Conservation (phyloP, 345 rosid species). For the Eucalyptus paniculata region DNA sequence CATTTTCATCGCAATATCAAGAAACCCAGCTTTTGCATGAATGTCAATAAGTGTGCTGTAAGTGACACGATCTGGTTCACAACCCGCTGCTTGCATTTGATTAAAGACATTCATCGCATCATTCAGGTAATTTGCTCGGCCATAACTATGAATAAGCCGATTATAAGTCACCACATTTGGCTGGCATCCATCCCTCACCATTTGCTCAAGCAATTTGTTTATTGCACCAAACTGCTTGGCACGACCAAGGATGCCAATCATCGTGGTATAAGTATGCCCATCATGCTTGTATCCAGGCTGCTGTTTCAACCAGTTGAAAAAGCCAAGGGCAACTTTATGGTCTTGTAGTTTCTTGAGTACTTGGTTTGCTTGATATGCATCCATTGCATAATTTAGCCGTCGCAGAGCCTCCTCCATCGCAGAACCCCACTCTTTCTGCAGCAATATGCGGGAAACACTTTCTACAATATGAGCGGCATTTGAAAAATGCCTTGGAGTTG, state of each 20-base stretch:
- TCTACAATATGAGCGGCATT: conserved; percentile 30
- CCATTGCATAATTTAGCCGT: conserved; percentile 32
- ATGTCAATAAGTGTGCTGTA: conserved; percentile 87
- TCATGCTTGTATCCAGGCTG: conserved; percentile 74
- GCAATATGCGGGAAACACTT: conserved; percentile 38
- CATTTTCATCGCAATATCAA: conserved; percentile 83
- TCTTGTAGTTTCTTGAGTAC: conserved; percentile 75
- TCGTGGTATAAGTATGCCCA: conserved; percentile 87
- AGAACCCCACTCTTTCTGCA: conserved; percentile 60
- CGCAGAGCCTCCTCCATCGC: conserved; percentile 63
- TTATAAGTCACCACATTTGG: conserved; percentile 90
- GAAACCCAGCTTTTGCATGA: conserved; percentile 93
- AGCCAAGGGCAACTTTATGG: conserved; percentile 63
- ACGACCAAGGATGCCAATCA: conserved; percentile 92
- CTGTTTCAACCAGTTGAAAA: conserved; percentile 74
- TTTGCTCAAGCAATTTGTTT: conserved; percentile 63
- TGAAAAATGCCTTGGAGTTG: conserved; percentile 26
- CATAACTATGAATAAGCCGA: conserved; percentile 87
- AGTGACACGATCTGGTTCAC: conserved; percentile 87
- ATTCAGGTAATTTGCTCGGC: conserved; percentile 78
- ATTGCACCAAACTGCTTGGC: conserved; percentile 63
- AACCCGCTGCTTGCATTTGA: conserved; percentile 65
- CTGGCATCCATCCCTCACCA: conserved; percentile 70
- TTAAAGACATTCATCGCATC: conserved; percentile 66
- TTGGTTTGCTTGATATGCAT: conserved; percentile 90